phyloP scores from a whole-genome alignment of 768 basidiomycete species.

The Lactifluus subvellereus region DNA sequence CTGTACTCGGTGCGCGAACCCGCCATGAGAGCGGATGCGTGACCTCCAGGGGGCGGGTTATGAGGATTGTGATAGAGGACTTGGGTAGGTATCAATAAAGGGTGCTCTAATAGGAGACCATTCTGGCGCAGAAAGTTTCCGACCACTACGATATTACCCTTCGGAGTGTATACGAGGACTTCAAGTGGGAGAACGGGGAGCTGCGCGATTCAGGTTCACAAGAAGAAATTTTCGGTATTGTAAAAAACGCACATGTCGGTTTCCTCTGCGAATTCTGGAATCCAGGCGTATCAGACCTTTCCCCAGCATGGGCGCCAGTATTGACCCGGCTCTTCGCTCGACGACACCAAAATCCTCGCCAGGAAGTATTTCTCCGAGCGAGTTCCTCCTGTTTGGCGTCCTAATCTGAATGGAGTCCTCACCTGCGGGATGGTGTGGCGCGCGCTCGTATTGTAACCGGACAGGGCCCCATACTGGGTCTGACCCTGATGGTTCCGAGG shows the following conservation, averaged over 20 bases:
- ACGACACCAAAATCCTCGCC: conserved; percentile 78
- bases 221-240: conserved; percentile 19
- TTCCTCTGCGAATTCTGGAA: conserved; percentile 63
- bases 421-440: conserved; percentile 39
- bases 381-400: conserved; percentile 47
- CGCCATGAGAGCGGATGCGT: conserved; percentile 38
- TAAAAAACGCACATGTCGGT: conserved; percentile 48
- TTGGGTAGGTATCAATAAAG: conserved; percentile 48
- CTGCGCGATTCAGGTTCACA: conserved; percentile 36
- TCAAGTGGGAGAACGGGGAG: conserved; percentile 78
- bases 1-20: conserved; percentile 39
- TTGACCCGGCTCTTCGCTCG: conserved; percentile 77
- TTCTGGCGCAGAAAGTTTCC: conserved; percentile 66
- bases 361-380: conserved; percentile 47
- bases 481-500: conserved; percentile 25
- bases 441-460: conserved; percentile 65
- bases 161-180: conserved; percentile 89
- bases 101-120: conserved; percentile 74
- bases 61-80: conserved; percentile 88
- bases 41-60: conserved; percentile 69
- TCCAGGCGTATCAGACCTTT: conserved; percentile 79
- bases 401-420: conserved; percentile 77
- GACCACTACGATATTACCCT: conserved; percentile 84
- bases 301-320: conserved; percentile 77
- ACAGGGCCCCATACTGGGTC: conserved; percentile 66